These are phyloP conservation scores for Rhizophagus clarus DNA, from an alignment of 192 early-diverging fungal genomes.

Conservation along the genomic window DNA sequence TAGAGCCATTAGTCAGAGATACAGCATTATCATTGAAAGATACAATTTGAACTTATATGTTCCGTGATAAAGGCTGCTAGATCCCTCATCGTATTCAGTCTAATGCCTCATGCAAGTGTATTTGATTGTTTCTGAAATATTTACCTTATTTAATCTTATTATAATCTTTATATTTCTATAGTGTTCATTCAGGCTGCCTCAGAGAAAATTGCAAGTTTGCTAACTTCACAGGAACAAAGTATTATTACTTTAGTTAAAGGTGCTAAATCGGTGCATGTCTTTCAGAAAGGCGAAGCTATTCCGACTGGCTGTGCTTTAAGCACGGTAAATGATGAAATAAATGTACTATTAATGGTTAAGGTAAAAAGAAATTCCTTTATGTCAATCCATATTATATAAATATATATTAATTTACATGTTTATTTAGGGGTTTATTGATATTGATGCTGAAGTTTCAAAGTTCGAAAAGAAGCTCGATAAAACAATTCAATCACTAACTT, in stretches of 20 bases:
- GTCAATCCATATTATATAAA: neutral
- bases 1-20: no score
- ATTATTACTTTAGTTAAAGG: constrained; percentile 78
- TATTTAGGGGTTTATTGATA: constrained; percentile 59
- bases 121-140: neutral
- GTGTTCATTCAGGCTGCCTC: constrained; percentile 37
- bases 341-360: constrained; percentile 78
- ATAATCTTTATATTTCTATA: neutral
- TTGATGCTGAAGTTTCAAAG: constrained; percentile 83
- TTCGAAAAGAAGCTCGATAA: constrained; percentile 77
- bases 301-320: constrained; percentile 82
- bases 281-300: constrained; percentile 51
- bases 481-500: constrained; percentile 58
- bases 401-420: no score
- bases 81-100: constrained; percentile 71
- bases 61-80: constrained; percentile 76
- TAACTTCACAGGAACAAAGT: constrained; percentile 60
- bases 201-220: constrained; percentile 44
- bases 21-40: no score
- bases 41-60: constrained; percentile 80
- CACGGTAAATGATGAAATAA: constrained; percentile 69
- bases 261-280: constrained; percentile 64
- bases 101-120: constrained; percentile 59
- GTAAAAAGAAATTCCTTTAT: constrained; percentile 31
- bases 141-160: neutral